phyloP scores from a whole-genome alignment of 345 rosid genomes.

The Conringia planisiliqua region DNA sequence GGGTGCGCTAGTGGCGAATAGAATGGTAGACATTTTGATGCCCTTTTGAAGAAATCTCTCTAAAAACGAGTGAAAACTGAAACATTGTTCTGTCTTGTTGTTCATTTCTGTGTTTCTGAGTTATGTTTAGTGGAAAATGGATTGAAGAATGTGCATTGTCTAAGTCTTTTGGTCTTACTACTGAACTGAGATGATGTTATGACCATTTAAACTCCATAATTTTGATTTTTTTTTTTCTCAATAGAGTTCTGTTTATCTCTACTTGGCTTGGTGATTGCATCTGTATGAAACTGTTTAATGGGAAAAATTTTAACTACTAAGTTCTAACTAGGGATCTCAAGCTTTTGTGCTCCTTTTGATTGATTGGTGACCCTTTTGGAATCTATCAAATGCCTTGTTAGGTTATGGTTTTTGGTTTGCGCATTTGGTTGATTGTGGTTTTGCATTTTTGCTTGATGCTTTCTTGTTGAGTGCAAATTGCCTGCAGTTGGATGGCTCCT shows the following conservation, averaged over 20 bases:
- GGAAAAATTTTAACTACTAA: not conserved
- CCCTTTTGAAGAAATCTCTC: not conserved
- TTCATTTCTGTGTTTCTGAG: not conserved
- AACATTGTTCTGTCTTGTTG: not conserved
- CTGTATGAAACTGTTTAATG: not conserved
- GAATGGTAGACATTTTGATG: not conserved
- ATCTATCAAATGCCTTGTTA: not conserved
- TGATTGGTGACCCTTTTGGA: not conserved
- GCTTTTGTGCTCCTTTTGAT: not conserved
- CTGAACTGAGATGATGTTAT: not conserved
- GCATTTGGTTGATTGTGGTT: not conserved
- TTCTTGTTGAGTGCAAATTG: not conserved
- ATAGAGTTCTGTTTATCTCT: not conserved
- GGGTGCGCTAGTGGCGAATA: not conserved
- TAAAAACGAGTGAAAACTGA: not conserved
- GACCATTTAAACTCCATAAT: not conserved
- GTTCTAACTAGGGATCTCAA: not conserved
- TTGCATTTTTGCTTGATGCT: slow-evolving; percentile 1
- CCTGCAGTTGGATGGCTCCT: not conserved
- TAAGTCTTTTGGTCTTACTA: not conserved
- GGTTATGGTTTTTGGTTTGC: not conserved
- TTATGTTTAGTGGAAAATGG: not conserved
- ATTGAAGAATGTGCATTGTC: not conserved
- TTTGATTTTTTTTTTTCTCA: not conserved
- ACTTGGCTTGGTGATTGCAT: not conserved